A percentile compares a stretch with the other conserved stretches of the same genome.
Conservation (phyloP, 2,329 filamentous ascomycete species). For the Xylaria sp. region DNA sequence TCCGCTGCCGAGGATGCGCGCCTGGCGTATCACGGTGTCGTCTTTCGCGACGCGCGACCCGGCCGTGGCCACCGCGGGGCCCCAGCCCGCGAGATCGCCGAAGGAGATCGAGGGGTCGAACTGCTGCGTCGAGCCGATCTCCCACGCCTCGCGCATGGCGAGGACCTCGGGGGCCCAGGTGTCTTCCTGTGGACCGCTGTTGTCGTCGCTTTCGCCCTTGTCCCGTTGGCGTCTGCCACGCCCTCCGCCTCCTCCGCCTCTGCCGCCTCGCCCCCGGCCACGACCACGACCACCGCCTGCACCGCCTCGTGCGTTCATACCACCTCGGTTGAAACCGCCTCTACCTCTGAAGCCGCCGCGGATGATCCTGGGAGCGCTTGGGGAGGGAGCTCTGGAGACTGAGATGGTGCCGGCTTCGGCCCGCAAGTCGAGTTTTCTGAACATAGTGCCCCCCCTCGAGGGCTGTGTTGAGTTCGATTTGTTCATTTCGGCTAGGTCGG, state of each 20-base stretch:
- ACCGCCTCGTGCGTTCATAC: slow-evolving; percentile 10
- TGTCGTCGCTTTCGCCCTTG: background rate
- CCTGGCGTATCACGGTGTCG: slow-evolving; percentile 52
- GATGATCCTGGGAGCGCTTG: slow-evolving; percentile 33
- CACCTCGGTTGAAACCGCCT: slow-evolving; percentile 43
- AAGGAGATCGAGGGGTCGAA: slow-evolving; percentile 52
- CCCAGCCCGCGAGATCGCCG: slow-evolving; percentile 52
- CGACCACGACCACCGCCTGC: background rate
- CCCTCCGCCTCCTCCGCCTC: background rate
- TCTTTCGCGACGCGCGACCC: slow-evolving; percentile 48
- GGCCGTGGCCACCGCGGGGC: slow-evolving; percentile 52
- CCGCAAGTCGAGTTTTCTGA: slow-evolving; percentile 24
- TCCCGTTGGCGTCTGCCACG: slow-evolving; percentile 15
- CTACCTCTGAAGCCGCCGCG: slow-evolving; percentile 42
- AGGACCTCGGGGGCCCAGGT: slow-evolving; percentile 17
- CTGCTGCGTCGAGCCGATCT: slow-evolving; percentile 46
- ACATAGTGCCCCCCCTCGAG: background rate
- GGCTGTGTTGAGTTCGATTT: background rate
- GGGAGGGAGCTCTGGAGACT: background rate
- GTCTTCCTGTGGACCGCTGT: background rate
- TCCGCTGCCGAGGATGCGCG: slow-evolving; percentile 55
- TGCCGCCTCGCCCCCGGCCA: slow-evolving; percentile 1
- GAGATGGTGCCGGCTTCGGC: slow-evolving; percentile 1
- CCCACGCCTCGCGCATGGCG: slow-evolving; percentile 39
- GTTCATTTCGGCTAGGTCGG: slow-evolving; percentile 43